These are phyloP conservation scores for Persicaria tinctoria DNA, from an alignment of 148 eudicot species.

Conservation along the genomic window DNA sequence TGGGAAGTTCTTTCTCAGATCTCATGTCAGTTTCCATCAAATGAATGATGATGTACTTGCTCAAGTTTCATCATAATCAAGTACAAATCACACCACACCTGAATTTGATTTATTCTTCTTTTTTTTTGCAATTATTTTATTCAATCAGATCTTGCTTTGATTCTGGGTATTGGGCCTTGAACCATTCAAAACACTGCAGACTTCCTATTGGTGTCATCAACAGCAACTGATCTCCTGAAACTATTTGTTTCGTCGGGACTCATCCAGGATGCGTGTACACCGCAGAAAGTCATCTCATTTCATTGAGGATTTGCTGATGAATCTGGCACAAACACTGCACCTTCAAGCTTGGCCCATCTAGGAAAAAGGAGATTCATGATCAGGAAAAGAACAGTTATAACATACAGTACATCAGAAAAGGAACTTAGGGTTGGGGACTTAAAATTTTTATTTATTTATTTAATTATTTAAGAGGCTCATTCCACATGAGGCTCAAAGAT, in stretches of 20 bases:
- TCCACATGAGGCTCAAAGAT: constrained; percentile 1
- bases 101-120: not conserved
- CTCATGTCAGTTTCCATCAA: constrained; percentile 9
- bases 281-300: too few species aligned
- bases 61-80: constrained; percentile 3
- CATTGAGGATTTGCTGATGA: not conserved
- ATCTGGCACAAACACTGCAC: not conserved
- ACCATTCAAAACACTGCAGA: not conserved
- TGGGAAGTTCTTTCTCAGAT: constrained; percentile 8
- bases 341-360: not conserved
- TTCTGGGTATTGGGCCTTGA: not conserved
- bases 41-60: constrained; percentile 12
- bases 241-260: too few species aligned
- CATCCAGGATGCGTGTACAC: too few species aligned
- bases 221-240: not conserved
- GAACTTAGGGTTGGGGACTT: not conserved
- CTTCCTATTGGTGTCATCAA: not conserved
- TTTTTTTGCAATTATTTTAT: not conserved
- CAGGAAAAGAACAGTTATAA: not conserved
- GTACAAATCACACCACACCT: not conserved
- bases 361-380: not conserved
- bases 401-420: not conserved
- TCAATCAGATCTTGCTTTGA: not conserved
- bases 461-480: not conserved
- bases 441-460: not conserved